Evolutionary conservation across 306 rosid genomes (phyloP).

Genomic region (Clitoria ternatea): DNA sequence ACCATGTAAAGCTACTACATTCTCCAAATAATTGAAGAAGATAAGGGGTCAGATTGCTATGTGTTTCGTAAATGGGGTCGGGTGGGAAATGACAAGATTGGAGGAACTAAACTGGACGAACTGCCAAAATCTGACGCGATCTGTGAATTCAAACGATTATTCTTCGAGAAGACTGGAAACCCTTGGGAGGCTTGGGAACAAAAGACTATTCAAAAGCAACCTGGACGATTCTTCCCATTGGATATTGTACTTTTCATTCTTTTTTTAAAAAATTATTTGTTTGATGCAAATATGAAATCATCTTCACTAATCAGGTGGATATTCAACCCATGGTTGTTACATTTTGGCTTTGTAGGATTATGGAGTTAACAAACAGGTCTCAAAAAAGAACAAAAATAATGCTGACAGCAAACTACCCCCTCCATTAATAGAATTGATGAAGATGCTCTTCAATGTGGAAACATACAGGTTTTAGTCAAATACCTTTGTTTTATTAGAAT

Average conservation of each 20-base stretch:
- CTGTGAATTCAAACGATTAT: conserved; percentile 70
- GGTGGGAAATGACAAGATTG: conserved; percentile 91
- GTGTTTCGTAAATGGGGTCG: conserved; percentile 99
- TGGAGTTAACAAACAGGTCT: conserved; percentile 70
- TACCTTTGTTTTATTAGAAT: conserved; percentile 7
- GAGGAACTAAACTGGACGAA: conserved; percentile 67
- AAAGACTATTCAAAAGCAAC: conserved; percentile 78
- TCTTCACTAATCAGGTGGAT: neutral
- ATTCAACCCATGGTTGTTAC: conserved; percentile 17
- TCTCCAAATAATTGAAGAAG: conserved; percentile 91
- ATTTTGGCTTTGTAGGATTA: conserved; percentile 62
- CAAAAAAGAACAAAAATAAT: conserved; percentile 45
- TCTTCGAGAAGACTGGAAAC: conserved; percentile 94
- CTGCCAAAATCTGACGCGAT: conserved; percentile 81
- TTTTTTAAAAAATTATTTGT: conserved; percentile 7
- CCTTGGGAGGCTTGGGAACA: conserved; percentile 99
- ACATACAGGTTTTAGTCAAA: conserved; percentile 71
- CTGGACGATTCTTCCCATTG: conserved; percentile 95
- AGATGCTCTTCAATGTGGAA: conserved; percentile 90
- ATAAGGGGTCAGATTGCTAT: conserved; percentile 69
- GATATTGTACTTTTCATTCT: conserved; percentile 59
- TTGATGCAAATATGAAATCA: neutral
- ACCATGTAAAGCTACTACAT: conserved; percentile 62
- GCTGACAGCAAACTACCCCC: conserved; percentile 62
- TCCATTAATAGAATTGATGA: conserved; percentile 76